Percentiles rank a stretch among this genome's conserved stretches.
Conservation (phyloP, 2,329 filamentous ascomycete genomes). For the Sarocladium strictum region DNA sequence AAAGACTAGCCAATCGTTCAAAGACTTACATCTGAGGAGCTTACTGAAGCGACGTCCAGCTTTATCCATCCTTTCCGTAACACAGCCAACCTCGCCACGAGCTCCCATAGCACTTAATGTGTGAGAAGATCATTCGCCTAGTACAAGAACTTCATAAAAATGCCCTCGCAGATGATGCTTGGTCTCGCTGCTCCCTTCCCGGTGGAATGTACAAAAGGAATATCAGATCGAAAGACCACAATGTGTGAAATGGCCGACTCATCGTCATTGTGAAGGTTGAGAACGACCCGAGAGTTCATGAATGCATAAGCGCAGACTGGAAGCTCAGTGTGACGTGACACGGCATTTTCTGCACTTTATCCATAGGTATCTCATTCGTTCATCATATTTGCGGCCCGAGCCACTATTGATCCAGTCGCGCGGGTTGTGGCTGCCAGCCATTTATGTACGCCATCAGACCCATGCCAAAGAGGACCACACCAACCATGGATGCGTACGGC, state of each 20-base stretch:
- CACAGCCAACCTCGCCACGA: not conserved
- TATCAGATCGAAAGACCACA: not conserved
- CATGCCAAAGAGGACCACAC: conserved; percentile 75
- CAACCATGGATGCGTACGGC: conserved; percentile 76
- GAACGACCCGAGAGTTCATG: not conserved
- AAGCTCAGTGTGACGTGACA: not conserved
- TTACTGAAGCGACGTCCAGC: too few species aligned
- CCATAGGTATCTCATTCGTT: conserved; percentile 3
- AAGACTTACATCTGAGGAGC: too few species aligned
- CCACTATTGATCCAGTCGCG: conserved; percentile 26
- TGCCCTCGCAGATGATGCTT: not conserved
- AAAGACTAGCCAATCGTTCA: too few species aligned
- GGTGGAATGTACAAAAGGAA: conserved; percentile 7
- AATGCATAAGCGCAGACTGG: not conserved
- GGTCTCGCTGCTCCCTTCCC: not conserved
- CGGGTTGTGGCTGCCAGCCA: conserved; percentile 57
- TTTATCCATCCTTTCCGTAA: not conserved
- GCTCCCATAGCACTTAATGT: too few species aligned
- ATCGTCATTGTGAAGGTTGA: not conserved
- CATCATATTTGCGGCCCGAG: not conserved
- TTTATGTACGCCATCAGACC: conserved; percentile 84
- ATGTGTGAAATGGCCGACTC: not conserved
- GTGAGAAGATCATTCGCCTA: not conserved
- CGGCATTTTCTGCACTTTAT: not conserved
- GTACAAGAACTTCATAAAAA: not conserved